Conservation (phyloP, 2,329 filamentous ascomycete species). For the Cephalotrichum gorgonifer region DNA sequence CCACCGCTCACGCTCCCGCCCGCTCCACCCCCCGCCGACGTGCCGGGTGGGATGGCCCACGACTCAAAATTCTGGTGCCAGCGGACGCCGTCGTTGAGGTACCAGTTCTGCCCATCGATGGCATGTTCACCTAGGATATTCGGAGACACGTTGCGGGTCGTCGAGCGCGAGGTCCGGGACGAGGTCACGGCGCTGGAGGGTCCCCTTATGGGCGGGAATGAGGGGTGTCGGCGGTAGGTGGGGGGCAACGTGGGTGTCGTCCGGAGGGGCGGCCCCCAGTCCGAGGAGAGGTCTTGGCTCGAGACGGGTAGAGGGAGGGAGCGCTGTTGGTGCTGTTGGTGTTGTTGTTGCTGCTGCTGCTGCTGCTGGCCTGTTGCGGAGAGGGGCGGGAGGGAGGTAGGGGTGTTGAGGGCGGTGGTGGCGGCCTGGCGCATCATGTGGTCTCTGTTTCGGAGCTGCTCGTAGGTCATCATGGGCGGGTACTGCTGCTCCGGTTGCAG, state of each 20-base stretch:
- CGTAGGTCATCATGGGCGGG: conserved; percentile 7
- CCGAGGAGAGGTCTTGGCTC: neutral
- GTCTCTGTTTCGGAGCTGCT: conserved; percentile 4
- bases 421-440: neutral
- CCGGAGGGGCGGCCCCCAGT: neutral
- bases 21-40: neutral
- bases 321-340: neutral
- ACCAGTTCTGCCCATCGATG: conserved; percentile 46
- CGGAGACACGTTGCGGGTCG: conserved; percentile 6
- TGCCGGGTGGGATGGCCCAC: conserved; percentile 25
- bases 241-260: neutral
- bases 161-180: neutral
- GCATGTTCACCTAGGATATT: conserved; percentile 8
- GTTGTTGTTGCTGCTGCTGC: conserved; percentile 1
- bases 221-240: neutral
- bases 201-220: neutral
- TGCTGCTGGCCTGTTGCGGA: conserved; percentile 6
- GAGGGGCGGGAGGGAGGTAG: neutral
- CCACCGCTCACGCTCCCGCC: neutral
- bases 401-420: neutral
- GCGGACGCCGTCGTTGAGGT: conserved; percentile 44
- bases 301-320: neutral
- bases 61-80: conserved; percentile 49
- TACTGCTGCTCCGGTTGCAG: conserved; percentile 8
- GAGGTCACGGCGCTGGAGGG: neutral